These are phyloP conservation scores for Phytophthora chlamydospora DNA, from an alignment of 352 stramenopile genomes.

Conservation along the genomic window DNA sequence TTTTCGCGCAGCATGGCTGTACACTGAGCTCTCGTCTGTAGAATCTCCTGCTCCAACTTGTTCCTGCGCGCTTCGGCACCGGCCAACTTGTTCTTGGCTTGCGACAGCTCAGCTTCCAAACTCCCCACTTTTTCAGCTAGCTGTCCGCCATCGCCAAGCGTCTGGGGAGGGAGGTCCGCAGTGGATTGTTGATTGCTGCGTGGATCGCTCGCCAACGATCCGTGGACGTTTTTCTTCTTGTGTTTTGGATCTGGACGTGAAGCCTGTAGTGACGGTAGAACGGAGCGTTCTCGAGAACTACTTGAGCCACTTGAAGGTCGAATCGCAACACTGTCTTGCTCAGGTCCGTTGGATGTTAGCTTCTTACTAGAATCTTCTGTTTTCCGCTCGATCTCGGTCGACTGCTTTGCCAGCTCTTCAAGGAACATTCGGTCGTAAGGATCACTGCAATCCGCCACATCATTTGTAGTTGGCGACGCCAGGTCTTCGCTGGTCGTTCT, in stretches of 20 bases:
- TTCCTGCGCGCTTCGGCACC: conserved; percentile 35
- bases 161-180: neutral
- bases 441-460: conserved; percentile 19
- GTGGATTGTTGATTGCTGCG: conserved; percentile 25
- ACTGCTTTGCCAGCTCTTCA: conserved; percentile 68
- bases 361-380: conserved; percentile 5
- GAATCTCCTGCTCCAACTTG: conserved; percentile 54
- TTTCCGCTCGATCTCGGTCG: conserved; percentile 13
- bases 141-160: neutral
- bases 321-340: conserved; percentile 22
- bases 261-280: conserved; percentile 27
- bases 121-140: conserved; percentile 14
- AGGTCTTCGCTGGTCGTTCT: neutral
- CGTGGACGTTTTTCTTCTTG: conserved; percentile 21
- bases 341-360: conserved; percentile 9
- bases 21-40: conserved; percentile 47
- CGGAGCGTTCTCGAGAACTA: conserved; percentile 21
- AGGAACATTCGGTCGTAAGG: conserved; percentile 67
- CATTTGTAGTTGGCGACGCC: neutral
- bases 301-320: conserved; percentile 18
- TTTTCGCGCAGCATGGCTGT: conserved; percentile 52
- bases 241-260: conserved; percentile 1
- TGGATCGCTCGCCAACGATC: neutral
- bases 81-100: conserved; percentile 33
- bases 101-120: conserved; percentile 40